Base-by-base conservation (phyloP, 2,329 filamentous ascomycete species). In the Alternaria dauci region DNA sequence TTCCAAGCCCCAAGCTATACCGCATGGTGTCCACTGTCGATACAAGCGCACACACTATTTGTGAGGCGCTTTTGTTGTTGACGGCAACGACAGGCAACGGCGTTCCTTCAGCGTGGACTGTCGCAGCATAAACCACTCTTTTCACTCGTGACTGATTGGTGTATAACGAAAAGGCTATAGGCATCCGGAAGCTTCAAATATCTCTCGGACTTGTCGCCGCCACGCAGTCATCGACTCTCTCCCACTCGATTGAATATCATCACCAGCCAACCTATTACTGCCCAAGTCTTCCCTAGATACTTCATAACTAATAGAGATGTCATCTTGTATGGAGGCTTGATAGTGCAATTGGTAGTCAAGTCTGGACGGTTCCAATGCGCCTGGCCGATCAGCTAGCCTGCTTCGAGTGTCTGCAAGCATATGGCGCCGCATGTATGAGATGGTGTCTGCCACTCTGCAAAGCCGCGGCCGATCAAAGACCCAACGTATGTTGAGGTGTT, bases 401-500 rank as follows among this genome's bases (percentile, higher is more conserved):
- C 26, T 39, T 38, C 30, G 52, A 14, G 55, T 48, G 14, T 20
- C 18, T 30, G 20, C 28, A 11, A 72, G 59, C 67, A 71, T 67
- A 9, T 66, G 56, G 16, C 54, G 47, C 23, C 52, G 61, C 53
- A 71, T 65, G 2, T 54, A 18, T 3, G 54, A 51, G 7, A 67
- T 14, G 5, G 65, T 68, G 25, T 66, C 60, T 50, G 59, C 62
- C 50, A 68, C 59, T 39, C 61, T 56, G 9, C 55, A 62, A 8
- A 67, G n/a, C 14, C 61, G 46, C 9, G 61, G 56, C 16, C 61
- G 59, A 38, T 69, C 61, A 23, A 63, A 63, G 18, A 59, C 55
- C 68, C 68, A 72, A 23, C 63, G 58, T 30, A 71, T 41, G 18
- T 53, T 52, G n/a, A 70, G 39, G 7, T 32, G 56, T 39, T 69